These are phyloP conservation scores for Sapria himalayana DNA, from an alignment of 345 rosid genomes.

Conservation along the genomic window DNA sequence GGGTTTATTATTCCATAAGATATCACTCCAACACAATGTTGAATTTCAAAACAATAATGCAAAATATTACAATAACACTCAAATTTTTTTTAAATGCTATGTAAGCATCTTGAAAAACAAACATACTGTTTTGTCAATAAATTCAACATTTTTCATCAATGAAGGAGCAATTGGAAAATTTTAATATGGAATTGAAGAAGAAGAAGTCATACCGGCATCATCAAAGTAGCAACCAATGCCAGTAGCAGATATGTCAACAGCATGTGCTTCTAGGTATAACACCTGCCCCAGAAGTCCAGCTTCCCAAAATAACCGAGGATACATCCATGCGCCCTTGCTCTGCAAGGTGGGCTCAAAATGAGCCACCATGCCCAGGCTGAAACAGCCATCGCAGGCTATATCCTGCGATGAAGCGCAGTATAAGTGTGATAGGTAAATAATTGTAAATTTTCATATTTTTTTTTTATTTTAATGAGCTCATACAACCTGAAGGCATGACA, in stretches of 20 bases:
- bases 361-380: conserved; percentile 84
- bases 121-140: too few species aligned
- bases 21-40: too few species aligned
- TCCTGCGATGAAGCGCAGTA: conserved; percentile 24
- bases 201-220: conserved; percentile 38
- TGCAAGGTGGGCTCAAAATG: conserved; percentile 37
- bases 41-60: too few species aligned
- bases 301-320: conserved; percentile 80
- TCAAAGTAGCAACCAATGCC: conserved; percentile 89
- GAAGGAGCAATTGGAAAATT: too few species aligned
- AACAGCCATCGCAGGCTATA: conserved; percentile 82
- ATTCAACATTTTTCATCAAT: too few species aligned
- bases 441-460: too few species aligned
- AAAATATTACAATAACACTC: too few species aligned
- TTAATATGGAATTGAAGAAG: neutral
- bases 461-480: too few species aligned
- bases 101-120: too few species aligned
- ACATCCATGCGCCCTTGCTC: conserved; percentile 58
- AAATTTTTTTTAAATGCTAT: too few species aligned
- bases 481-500: conserved; percentile 85
- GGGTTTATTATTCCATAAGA: too few species aligned
- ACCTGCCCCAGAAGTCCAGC: conserved; percentile 83
- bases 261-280: conserved; percentile 78
- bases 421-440: too few species aligned
- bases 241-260: conserved; percentile 73